These are phyloP conservation scores for Phyllosticta citriasiana DNA, from an alignment of 2,329 filamentous ascomycete species.

Conservation along the genomic window DNA sequence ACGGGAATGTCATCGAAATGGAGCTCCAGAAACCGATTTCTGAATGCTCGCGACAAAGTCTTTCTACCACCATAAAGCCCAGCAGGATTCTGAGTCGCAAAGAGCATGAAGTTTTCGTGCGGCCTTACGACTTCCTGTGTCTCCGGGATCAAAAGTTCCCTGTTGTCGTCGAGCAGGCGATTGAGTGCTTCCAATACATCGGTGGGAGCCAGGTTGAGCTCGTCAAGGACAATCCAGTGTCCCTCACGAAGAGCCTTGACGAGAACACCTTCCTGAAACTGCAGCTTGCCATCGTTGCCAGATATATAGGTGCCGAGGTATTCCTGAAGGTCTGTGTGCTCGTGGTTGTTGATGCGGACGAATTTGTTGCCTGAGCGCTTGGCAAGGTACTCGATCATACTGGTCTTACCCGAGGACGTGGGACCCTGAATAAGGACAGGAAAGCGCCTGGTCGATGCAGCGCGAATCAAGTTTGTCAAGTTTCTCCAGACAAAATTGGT, in stretches of 20 bases:
- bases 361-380: constrained; percentile 95
- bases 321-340: constrained; percentile 96
- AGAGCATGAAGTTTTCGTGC: constrained; percentile 93
- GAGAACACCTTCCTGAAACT: constrained; percentile 86
- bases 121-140: constrained; percentile 90
- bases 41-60: constrained; percentile 82
- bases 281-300: constrained; percentile 69
- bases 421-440: constrained; percentile 93
- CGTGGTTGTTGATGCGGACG: constrained; percentile 98
- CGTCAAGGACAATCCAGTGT: constrained; percentile 96
- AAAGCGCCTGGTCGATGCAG: constrained; percentile 82
- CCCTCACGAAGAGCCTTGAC: constrained; percentile 87
- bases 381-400: constrained; percentile 98
- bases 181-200: constrained; percentile 96
- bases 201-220: constrained; percentile 91
- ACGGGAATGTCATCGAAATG: constrained; percentile 98
- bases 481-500: constrained; percentile 94
- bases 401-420: constrained; percentile 95
- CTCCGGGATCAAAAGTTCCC: constrained; percentile 90
- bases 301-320: constrained; percentile 94
- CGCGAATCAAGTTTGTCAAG: constrained; percentile 84
- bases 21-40: constrained; percentile 91
- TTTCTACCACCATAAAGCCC: constrained; percentile 94
- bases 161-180: constrained; percentile 87
- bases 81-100: constrained; percentile 94